A percentile compares a stretch with the other conserved stretches of the same genome.
phyloP scores from a whole-genome alignment of 1,139 yeast species.

The Wickerhamiella pararugosa region DNA sequence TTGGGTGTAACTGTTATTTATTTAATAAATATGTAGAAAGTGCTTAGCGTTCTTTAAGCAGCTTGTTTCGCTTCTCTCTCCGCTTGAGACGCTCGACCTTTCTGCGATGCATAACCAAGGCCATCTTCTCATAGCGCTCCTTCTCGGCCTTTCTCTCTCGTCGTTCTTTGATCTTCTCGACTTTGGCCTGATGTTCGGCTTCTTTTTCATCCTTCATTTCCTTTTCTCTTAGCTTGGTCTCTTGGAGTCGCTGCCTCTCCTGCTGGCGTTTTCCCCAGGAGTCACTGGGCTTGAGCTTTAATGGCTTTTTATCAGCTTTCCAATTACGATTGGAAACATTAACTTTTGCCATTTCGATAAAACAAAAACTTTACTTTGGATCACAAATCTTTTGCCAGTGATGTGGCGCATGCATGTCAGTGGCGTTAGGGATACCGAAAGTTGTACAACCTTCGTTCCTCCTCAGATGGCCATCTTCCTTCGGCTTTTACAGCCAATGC shows the following conservation, averaged over 20 bases:
- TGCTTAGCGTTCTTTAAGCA: slow-evolving; percentile 28
- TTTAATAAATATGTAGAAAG: background rate
- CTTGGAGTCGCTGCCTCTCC: slow-evolving; percentile 19
- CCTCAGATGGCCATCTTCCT: slow-evolving; percentile 3
- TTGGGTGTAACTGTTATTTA: background rate
- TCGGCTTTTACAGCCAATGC: background rate
- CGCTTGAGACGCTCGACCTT: slow-evolving; percentile 27
- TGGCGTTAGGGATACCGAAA: no score
- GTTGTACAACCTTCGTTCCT: slow-evolving; percentile 2
- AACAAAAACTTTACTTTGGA: background rate
- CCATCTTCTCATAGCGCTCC: slow-evolving; percentile 28
- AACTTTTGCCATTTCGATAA: slow-evolving; percentile 12
- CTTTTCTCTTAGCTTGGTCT: slow-evolving; percentile 23
- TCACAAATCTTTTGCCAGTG: background rate
- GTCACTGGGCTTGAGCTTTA: slow-evolving; percentile 11
- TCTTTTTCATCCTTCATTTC: slow-evolving; percentile 28
- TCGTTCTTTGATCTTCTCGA: slow-evolving; percentile 24
- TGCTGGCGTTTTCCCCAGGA: slow-evolving; percentile 25
- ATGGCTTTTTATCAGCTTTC: slow-evolving; percentile 25
- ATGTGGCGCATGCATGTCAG: background rate
- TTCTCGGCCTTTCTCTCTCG: slow-evolving; percentile 28
- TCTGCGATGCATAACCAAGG: slow-evolving; percentile 29
- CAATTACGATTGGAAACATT: slow-evolving; percentile 20
- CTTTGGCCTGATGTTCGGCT: slow-evolving; percentile 19
- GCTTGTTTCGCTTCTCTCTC: slow-evolving; percentile 30